These are phyloP conservation scores for Nakataea oryzae DNA, from an alignment of 2,329 filamentous ascomycete species.

Conservation along the genomic window DNA sequence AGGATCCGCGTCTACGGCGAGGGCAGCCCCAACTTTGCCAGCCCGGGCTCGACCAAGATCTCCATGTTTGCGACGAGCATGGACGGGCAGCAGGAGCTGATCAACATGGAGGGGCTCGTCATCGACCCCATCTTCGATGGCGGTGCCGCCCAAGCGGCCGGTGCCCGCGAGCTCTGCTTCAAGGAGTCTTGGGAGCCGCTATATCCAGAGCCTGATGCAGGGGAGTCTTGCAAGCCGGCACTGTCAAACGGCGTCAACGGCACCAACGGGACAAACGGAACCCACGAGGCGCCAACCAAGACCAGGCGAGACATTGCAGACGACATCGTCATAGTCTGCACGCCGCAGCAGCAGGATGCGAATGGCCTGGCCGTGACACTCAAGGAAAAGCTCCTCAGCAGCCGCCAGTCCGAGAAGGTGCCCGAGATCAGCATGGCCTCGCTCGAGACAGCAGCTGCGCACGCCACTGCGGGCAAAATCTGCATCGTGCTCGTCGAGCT, in stretches of 20 bases:
- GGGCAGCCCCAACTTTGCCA: slow-evolving; percentile 12
- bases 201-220: slow-evolving; percentile 1
- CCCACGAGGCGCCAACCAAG: not conserved
- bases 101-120: slow-evolving; percentile 24
- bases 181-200: slow-evolving; percentile 33
- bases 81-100: slow-evolving; percentile 15
- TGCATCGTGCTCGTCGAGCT: slow-evolving; percentile 16
- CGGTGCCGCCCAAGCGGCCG: not conserved
- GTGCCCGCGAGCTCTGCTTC: slow-evolving; percentile 28
- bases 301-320: slow-evolving; percentile 1
- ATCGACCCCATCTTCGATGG: slow-evolving; percentile 31
- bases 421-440: slow-evolving; percentile 4
- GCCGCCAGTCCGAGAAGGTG: not conserved
- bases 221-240: not conserved
- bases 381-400: slow-evolving; percentile 4
- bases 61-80: slow-evolving; percentile 20
- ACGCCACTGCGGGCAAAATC: not conserved
- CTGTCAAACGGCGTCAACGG: not conserved
- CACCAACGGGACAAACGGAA: not conserved
- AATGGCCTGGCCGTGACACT: slow-evolving; percentile 5
- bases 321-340: slow-evolving; percentile 4
- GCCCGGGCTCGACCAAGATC: slow-evolving; percentile 20
- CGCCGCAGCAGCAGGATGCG: not conserved
- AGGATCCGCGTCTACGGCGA: slow-evolving; percentile 14
- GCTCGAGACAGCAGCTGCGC: slow-evolving; percentile 7